phyloP scores from a whole-genome alignment of 371 early-diverging fungal genomes.

The Actinomortierella wolfii region DNA sequence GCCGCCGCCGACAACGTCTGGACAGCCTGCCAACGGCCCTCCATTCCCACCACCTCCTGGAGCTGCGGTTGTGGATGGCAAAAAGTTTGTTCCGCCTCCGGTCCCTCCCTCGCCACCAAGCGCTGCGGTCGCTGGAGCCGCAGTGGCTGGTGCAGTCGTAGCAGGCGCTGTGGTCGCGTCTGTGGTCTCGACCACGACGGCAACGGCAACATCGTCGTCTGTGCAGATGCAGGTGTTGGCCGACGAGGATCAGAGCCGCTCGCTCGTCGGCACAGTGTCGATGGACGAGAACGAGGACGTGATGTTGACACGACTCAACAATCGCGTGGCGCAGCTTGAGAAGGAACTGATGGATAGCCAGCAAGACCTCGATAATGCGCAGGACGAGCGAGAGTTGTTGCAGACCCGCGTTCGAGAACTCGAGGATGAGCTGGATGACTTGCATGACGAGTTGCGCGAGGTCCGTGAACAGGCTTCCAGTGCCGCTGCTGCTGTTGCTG shows the following conservation, averaged over 20 bases:
- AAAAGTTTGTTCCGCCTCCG: slow-evolving; percentile 40
- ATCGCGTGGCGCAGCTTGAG: slow-evolving; percentile 33
- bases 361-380: slow-evolving; percentile 33
- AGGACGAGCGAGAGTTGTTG: slow-evolving; percentile 22
- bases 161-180: too few species aligned
- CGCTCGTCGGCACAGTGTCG: slow-evolving; percentile 33
- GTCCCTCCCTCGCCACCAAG: slow-evolving; percentile 22
- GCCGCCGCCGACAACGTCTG: slow-evolving; percentile 1
- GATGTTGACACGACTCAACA: slow-evolving; percentile 32
- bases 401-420: slow-evolving; percentile 36
- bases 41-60: slow-evolving; percentile 15
- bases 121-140: background rate
- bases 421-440: slow-evolving; percentile 26
- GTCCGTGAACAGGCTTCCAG: background rate
- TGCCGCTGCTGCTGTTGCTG: background rate
- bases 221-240: slow-evolving; percentile 40
- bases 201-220: slow-evolving; percentile 16
- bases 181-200: background rate
- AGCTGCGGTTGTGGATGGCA: slow-evolving; percentile 13
- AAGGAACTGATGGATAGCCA: slow-evolving; percentile 42
- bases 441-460: background rate
- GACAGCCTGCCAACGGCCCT: slow-evolving; percentile 35
- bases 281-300: slow-evolving; percentile 36
- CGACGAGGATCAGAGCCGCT: slow-evolving; percentile 39
- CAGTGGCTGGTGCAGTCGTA: too few species aligned